These are phyloP conservation scores for Metarhizium anisopliae DNA, from an alignment of 2,329 filamentous ascomycete species.

Conservation along the genomic window DNA sequence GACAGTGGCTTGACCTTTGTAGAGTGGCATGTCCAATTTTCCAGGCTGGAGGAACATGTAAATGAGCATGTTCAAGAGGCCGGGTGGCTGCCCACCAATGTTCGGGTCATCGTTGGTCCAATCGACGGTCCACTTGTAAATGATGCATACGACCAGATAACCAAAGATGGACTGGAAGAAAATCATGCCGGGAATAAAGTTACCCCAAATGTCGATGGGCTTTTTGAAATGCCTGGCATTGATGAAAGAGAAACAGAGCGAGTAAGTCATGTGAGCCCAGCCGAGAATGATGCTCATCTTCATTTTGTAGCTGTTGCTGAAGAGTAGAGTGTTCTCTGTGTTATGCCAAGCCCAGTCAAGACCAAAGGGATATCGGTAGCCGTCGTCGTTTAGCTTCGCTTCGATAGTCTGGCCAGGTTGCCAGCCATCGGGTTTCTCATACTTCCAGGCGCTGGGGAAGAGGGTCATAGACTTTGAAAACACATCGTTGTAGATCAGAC, in stretches of 20 bases:
- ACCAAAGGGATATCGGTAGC: conserved; percentile 90
- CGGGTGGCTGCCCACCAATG: conserved; percentile 57
- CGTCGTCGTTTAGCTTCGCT: conserved; percentile 55
- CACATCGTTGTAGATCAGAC: conserved; percentile 93
- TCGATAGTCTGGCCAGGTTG: conserved; percentile 53
- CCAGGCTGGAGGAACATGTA: conserved; percentile 98
- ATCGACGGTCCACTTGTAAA: conserved; percentile 95
- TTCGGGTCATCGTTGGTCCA: conserved; percentile 49
- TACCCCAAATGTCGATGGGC: conserved; percentile 92
- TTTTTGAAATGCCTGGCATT: conserved; percentile 94
- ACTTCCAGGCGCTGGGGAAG: conserved; percentile 87
- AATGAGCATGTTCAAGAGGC: conserved; percentile 96
- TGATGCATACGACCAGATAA: conserved; percentile 84
- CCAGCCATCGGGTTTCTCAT: conserved; percentile 58
- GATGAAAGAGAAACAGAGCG: conserved; percentile 82
- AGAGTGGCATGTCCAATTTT: conserved; percentile 62
- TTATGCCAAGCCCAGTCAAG: conserved; percentile 96
- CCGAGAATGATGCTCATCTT: conserved; percentile 97
- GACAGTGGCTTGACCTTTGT: conserved; percentile 64
- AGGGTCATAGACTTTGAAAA: conserved; percentile 91
- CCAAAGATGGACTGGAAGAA: conserved; percentile 99
- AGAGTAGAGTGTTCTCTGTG: conserved; percentile 88
- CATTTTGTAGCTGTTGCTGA: conserved; percentile 99
- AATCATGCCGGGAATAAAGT: conserved; percentile 96
- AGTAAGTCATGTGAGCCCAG: conserved; percentile 99